Evolutionary conservation across 1,139 yeast species (phyloP).

Genomic region (Blastobotrys illinoisensis): DNA sequence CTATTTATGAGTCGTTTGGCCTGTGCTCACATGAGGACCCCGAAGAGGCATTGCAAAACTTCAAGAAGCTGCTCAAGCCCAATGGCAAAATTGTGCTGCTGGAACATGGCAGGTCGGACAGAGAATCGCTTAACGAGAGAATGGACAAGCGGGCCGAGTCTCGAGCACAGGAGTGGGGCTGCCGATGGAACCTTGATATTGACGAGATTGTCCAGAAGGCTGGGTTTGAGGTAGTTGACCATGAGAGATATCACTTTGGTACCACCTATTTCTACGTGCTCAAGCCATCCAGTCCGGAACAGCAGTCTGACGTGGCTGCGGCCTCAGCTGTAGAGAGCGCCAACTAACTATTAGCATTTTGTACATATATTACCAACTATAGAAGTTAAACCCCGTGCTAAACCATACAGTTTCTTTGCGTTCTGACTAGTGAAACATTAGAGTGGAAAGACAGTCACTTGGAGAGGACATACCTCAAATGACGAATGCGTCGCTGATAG

Average conservation of each 20-base stretch:
- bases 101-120: conserved; percentile 88
- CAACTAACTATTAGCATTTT: neutral
- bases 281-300: conserved; percentile 5
- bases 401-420: no score
- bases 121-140: conserved; percentile 69
- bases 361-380: neutral
- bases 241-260: conserved; percentile 82
- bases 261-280: conserved; percentile 51
- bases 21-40: conserved; percentile 95
- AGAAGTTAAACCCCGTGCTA: no score
- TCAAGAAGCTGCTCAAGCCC: conserved; percentile 68
- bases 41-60: conserved; percentile 68
- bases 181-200: conserved; percentile 94
- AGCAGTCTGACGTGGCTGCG: neutral
- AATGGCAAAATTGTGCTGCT: conserved; percentile 84
- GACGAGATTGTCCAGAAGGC: conserved; percentile 79
- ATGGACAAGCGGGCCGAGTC: conserved; percentile 78
- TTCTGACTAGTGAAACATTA: no score
- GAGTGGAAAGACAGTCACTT: no score
- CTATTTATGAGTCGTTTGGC: conserved; percentile 90
- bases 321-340: neutral
- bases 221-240: conserved; percentile 76
- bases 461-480: neutral
- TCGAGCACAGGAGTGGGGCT: conserved; percentile 90
- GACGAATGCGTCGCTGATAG: no score